Evolutionary conservation across 2,329 filamentous ascomycete species (phyloP).

Genomic region (Fusarium equiseti): DNA sequence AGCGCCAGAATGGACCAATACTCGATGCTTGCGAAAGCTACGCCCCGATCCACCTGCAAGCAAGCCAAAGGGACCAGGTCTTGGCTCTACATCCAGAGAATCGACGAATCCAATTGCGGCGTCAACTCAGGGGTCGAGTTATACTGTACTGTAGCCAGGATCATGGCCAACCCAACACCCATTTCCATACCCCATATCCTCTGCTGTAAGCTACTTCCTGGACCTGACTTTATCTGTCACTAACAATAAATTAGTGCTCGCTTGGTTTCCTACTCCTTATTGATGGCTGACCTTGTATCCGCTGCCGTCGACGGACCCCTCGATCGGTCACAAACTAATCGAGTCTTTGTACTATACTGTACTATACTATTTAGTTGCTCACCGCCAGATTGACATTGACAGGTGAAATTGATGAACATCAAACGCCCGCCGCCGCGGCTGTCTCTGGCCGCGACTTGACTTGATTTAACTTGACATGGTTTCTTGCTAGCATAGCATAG

Average conservation of each 20-base stretch:
- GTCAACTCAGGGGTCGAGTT: conserved; percentile 28
- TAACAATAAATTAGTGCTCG: conserved; percentile 25
- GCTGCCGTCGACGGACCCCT: conserved; percentile 35
- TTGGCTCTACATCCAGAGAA: conserved; percentile 33
- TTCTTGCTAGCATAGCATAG: conserved; percentile 15
- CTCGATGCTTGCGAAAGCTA: conserved; percentile 36
- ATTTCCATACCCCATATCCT: conserved; percentile 29
- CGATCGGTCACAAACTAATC: conserved; percentile 40
- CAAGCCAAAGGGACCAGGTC: conserved; percentile 41
- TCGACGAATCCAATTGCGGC: conserved; percentile 36
- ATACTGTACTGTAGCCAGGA: conserved; percentile 27
- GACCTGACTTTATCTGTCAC: conserved; percentile 15
- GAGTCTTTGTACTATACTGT: conserved; percentile 14
- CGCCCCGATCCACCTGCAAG: conserved; percentile 45
- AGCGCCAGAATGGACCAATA: conserved; percentile 5
- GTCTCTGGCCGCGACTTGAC: conserved; percentile 18
- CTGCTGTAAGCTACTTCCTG: conserved; percentile 24
- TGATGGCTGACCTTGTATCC: conserved; percentile 17
- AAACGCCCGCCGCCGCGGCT: conserved; percentile 41
- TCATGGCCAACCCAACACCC: conserved; percentile 41
- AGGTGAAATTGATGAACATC: conserved; percentile 38
- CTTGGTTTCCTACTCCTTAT: conserved; percentile 23
- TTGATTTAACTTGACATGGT: conserved; percentile 23
- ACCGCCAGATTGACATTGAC: conserved; percentile 44
- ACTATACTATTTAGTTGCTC: conserved; percentile 27